These are phyloP conservation scores for Excoecaria cochinchinensis DNA, from an alignment of 345 rosid species.

Conservation along the genomic window DNA sequence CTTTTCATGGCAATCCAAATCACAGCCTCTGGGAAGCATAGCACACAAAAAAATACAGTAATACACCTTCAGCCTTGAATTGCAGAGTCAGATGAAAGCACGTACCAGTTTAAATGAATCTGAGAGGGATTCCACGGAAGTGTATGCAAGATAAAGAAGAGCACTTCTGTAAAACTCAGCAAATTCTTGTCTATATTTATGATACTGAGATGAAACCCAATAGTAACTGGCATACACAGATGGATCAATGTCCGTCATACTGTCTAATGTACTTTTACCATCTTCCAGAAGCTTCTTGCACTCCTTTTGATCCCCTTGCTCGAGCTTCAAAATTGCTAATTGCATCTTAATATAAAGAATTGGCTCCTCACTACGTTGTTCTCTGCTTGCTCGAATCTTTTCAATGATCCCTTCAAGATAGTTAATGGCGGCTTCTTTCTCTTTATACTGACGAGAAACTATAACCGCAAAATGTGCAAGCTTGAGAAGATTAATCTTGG, in stretches of 20 bases:
- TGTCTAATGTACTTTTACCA: constrained; percentile 80
- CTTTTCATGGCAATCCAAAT: neutral
- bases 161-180: constrained; percentile 93
- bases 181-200: constrained; percentile 79
- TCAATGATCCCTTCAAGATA: constrained; percentile 88
- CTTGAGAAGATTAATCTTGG: constrained; percentile 95
- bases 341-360: constrained; percentile 87
- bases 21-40: neutral
- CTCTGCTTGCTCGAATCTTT: constrained; percentile 73
- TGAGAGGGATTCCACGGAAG: constrained; percentile 88
- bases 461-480: constrained; percentile 95
- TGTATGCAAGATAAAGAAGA: constrained; percentile 92
- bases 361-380: constrained; percentile 81
- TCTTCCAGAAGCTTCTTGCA: constrained; percentile 89
- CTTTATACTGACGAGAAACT: constrained; percentile 84
- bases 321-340: constrained; percentile 79
- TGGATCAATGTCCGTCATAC: constrained; percentile 98
- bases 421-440: constrained; percentile 88
- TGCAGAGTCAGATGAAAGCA: constrained; percentile 5
- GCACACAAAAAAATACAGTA: neutral
- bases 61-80: neutral
- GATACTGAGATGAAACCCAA: constrained; percentile 93
- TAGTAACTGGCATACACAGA: constrained; percentile 83
- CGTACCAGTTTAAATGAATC: constrained; percentile 92
- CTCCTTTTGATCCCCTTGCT: constrained; percentile 83